Conservation (phyloP, 2,329 filamentous ascomycete genomes). For the Fragosphaeria purpurea region DNA sequence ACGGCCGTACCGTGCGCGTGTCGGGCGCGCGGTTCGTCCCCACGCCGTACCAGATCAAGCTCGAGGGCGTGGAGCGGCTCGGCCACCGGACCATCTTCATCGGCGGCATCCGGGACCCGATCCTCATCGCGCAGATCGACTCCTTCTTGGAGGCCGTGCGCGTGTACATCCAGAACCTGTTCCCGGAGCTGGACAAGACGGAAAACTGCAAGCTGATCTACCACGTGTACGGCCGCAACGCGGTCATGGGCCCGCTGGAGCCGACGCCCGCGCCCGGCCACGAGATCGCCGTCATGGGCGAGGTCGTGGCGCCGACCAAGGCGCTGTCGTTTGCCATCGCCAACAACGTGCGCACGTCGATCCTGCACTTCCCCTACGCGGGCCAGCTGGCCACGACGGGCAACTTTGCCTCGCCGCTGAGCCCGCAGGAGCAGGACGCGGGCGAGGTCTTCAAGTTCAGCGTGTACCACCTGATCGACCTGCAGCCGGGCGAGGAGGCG, state of each 20-base stretch:
- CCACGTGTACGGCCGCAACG: background rate
- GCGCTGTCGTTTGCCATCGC: slow-evolving; percentile 32
- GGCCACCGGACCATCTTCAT: slow-evolving; percentile 3
- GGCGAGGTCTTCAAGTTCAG: slow-evolving; percentile 33
- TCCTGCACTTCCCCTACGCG: slow-evolving; percentile 35
- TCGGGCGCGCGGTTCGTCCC: slow-evolving; percentile 26
- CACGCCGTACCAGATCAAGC: slow-evolving; percentile 33
- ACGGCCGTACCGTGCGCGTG: slow-evolving; percentile 28
- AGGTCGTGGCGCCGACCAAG: slow-evolving; percentile 35
- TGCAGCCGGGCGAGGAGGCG: slow-evolving; percentile 14
- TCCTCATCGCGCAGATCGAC: slow-evolving; percentile 14
- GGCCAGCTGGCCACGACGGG: slow-evolving; percentile 41
- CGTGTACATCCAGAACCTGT: slow-evolving; percentile 25
- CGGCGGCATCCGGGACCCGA: slow-evolving; percentile 28
- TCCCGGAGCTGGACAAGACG: slow-evolving; percentile 26
- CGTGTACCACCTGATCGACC: slow-evolving; percentile 38
- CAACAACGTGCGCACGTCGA: slow-evolving; percentile 26
- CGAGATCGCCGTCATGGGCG: slow-evolving; percentile 36
- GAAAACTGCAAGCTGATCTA: too few species aligned
- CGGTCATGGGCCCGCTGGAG: slow-evolving; percentile 22
- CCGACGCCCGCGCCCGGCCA: slow-evolving; percentile 15
- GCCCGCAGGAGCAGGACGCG: slow-evolving; percentile 17
- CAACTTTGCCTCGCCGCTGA: slow-evolving; percentile 31
- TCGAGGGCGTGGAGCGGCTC: slow-evolving; percentile 30
- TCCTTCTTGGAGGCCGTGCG: slow-evolving; percentile 24